These are phyloP conservation scores for Dissoconium aciculare DNA, from an alignment of 2,329 filamentous ascomycete species.

Conservation along the genomic window DNA sequence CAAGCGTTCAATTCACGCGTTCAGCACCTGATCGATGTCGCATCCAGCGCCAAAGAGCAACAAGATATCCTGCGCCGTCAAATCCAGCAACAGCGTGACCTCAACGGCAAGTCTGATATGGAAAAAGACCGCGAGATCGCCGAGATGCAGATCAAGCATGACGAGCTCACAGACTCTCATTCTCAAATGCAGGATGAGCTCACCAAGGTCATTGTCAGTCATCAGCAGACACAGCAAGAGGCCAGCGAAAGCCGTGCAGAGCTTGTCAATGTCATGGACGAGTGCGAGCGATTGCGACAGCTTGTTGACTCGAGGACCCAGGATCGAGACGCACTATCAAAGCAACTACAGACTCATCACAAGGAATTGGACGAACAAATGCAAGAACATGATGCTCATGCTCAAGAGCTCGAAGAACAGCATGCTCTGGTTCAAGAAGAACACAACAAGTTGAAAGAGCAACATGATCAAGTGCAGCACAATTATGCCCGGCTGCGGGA, in stretches of 20 bases:
- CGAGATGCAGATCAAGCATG: constrained; percentile 19
- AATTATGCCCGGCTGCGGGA: constrained; percentile 25
- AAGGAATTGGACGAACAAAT: constrained; percentile 20
- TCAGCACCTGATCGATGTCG: constrained; percentile 60
- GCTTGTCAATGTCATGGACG: constrained; percentile 30
- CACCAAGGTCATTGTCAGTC: constrained; percentile 16
- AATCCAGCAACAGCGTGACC: constrained; percentile 85
- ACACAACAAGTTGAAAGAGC: too few relatives aligned
- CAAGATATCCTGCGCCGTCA: constrained; percentile 79
- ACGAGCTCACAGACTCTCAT: constrained; percentile 14
- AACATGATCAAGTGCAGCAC: too few relatives aligned
- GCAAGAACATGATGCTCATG: constrained; percentile 15
- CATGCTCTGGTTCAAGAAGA: constrained; percentile 20
- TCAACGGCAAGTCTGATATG: constrained; percentile 73
- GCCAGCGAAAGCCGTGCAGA: constrained; percentile 21
- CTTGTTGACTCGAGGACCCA: constrained; percentile 17
- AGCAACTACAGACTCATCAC: constrained; percentile 19
- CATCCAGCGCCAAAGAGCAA: constrained; percentile 69
- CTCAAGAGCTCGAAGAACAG: constrained; percentile 16
- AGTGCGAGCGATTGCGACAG: constrained; percentile 19
- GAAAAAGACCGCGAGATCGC: constrained; percentile 28
- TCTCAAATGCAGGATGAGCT: constrained; percentile 20
- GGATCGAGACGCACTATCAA: constrained; percentile 17
- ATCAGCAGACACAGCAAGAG: constrained; percentile 18
- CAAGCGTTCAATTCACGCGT: constrained; percentile 64